phyloP scores from a whole-genome alignment of 1,284 basidiomycete genomes.

The Microbotryum violaceum region DNA sequence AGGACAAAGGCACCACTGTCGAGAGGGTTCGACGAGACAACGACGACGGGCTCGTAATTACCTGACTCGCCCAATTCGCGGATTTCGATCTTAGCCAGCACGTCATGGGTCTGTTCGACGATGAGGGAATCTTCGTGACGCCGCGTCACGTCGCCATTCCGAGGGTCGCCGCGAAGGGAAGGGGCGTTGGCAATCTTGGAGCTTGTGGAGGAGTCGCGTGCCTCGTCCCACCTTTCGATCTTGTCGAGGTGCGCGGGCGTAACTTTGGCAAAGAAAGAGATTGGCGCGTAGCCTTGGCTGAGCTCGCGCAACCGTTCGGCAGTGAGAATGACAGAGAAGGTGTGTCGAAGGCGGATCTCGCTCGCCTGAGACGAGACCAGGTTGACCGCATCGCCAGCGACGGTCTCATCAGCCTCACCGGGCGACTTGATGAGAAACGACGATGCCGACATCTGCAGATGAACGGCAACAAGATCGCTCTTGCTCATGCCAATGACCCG shows the following conservation, averaged over 20 bases:
- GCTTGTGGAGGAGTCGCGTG: conserved; percentile 55
- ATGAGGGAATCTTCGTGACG: conserved; percentile 87
- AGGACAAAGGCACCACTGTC: conserved; percentile 82
- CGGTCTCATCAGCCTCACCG: conserved; percentile 68
- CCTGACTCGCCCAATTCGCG: conserved; percentile 80
- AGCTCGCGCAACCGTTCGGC: conserved; percentile 66
- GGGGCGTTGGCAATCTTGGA: conserved; percentile 35
- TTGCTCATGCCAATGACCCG: conserved; percentile 63
- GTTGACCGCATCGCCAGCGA: conserved; percentile 64
- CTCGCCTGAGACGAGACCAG: conserved; percentile 62
- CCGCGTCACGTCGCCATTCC: conserved; percentile 53
- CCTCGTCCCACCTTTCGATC: conserved; percentile 82
- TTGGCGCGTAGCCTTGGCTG: conserved; percentile 63
- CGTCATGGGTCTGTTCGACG: conserved; percentile 78
- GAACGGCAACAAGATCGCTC: conserved; percentile 72
- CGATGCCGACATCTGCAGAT: conserved; percentile 73
- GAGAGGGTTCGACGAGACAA: conserved; percentile 64
- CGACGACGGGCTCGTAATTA: conserved; percentile 73
- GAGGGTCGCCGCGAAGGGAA: conserved; percentile 25
- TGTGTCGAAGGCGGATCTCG: conserved; percentile 69
- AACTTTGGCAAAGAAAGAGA: conserved; percentile 79
- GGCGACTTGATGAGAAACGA: conserved; percentile 62
- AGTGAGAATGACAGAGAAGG: conserved; percentile 67
- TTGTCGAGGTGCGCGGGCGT: conserved; percentile 74
- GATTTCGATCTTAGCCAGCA: conserved; percentile 76